Percentiles rank a stretch among this genome's conserved stretches.
Conservation (phyloP, 441 rosid species). For the Syzygium malaccense region DNA sequence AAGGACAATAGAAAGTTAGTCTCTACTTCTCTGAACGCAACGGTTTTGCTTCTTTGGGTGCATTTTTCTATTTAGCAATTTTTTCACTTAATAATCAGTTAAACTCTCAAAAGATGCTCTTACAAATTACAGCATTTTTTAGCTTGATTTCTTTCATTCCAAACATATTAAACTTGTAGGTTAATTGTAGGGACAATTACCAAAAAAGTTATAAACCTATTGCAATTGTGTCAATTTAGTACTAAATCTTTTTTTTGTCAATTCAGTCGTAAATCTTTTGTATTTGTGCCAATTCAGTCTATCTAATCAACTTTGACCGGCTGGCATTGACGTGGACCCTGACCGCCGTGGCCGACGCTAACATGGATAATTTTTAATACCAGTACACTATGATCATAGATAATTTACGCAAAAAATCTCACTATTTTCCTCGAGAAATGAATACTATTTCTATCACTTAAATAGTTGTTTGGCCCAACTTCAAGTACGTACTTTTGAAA, state of each 20-base stretch:
- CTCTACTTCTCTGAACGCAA: not conserved
- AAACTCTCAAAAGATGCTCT: not conserved
- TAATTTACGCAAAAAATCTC: not conserved
- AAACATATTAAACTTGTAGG: not conserved
- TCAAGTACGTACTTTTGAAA: not conserved
- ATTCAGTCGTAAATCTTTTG: too few relatives aligned
- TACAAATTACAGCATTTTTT: not conserved
- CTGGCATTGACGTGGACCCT: too few relatives aligned
- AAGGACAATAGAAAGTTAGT: not conserved
- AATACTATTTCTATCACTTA: not conserved
- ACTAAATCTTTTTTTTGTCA: too few relatives aligned
- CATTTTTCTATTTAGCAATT: not conserved
- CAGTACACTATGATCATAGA: too few relatives aligned
- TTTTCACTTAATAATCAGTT: not conserved
- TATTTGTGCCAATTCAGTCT: too few relatives aligned
- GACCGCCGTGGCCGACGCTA: accelerated
- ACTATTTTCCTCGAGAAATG: not conserved
- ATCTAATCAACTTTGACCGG: too few relatives aligned
- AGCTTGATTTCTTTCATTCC: not conserved
- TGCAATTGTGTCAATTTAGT: too few relatives aligned
- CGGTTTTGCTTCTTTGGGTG: not conserved
- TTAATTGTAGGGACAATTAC: not conserved
- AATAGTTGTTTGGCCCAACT: not conserved
- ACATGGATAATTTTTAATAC: too few relatives aligned
- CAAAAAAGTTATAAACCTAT: too few relatives aligned